Conservation (phyloP, 2,329 filamentous ascomycete species). For the Chaetomiaceae sp. region DNA sequence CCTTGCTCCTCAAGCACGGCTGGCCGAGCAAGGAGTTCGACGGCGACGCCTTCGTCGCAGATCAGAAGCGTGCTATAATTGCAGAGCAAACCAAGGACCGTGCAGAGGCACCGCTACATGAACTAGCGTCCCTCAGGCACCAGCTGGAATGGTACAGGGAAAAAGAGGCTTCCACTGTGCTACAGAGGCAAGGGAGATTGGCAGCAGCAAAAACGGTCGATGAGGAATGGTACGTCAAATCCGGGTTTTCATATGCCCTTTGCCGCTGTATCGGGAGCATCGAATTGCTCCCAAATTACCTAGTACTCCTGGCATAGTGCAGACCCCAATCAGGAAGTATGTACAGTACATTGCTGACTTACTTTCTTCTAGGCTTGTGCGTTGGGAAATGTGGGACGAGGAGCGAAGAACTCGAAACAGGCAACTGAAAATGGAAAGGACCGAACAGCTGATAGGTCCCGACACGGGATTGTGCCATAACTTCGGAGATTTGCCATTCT, state of each 20-base stretch:
- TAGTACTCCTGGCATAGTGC: no score
- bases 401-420: neutral
- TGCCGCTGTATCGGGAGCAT: no score
- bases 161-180: neutral
- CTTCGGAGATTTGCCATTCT: neutral
- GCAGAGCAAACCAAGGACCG: neutral
- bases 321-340: no score
- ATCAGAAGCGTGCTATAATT: neutral
- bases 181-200: neutral
- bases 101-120: neutral
- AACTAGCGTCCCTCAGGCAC: neutral
- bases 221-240: no score
- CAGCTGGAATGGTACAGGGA: neutral
- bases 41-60: conserved; percentile 22
- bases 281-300: no score
- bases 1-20: conserved; percentile 23
- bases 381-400: conserved; percentile 8
- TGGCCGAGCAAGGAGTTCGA: conserved; percentile 24
- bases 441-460: neutral
- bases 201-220: conserved; percentile 1
- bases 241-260: no score
- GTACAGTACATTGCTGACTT: no score
- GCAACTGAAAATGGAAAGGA: neutral
- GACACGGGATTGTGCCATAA: no score
- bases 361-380: no score